Base-by-base conservation (phyloP, 768 basidiomycete genomes). In the Grammothele lineata region DNA sequence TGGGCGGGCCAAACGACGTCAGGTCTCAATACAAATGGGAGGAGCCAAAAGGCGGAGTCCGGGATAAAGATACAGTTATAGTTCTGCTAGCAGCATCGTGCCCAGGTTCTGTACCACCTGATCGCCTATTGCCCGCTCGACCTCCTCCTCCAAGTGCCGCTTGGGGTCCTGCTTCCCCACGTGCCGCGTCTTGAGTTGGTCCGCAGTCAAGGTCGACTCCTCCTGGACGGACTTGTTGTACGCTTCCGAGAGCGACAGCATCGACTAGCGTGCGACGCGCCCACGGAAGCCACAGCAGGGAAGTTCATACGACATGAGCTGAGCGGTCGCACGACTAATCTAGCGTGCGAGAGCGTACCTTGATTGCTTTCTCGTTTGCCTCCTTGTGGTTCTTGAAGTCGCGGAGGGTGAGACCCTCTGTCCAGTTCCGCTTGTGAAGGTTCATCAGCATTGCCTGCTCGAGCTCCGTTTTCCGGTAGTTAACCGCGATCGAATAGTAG, bases 381-480 rank as follows among this genome's bases (percentile, higher is more conserved):
- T 89, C 81, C 62, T 93, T 92, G 67, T 94, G 90, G 44, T 77
- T 68, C 66, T 87, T 78, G 68, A 97, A 98, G 68, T 98, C 93
- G 34, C 83, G 77, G 61, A 99, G 66, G 64, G 88, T 91, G 55
- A 99, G 71, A 1, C 95, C 96, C 66, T 98, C 94, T 2, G 96
- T 98, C 96, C 96, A 99, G 62, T 96, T 95, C 59, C 92, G 77
- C 68, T 98, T 98, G 74, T 99, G 96, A 58, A 99, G 71, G 66
- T 98, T 99, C 87, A 98, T 92, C 56, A 99, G 69, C 96, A 99
- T 99, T 15, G 87, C 81, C 64, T 99, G 96, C 67, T 99, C 96
- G 2, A 95, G 80, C 64, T 97, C 95, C 23, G 94, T 97, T 75
- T 98, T 98, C 57, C 94, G 83, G 70, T 98, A 98, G 66, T 95